These are phyloP conservation scores for Mycocentrospora acerina DNA, from an alignment of 2,329 filamentous ascomycete species.

Conservation along the genomic window DNA sequence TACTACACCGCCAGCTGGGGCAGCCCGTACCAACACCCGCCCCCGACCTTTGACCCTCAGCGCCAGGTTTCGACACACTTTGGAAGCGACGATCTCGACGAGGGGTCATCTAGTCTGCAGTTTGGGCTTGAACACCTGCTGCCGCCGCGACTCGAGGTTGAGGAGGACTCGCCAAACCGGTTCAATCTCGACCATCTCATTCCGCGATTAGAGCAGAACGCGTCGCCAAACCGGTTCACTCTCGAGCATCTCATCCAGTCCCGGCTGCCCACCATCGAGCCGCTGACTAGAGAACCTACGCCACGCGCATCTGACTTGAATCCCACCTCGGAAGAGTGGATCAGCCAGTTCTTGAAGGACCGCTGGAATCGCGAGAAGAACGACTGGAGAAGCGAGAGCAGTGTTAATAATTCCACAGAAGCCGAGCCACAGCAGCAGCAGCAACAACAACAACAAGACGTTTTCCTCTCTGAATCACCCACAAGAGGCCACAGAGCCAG, in stretches of 20 bases:
- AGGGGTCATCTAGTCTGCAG: constrained; percentile 37
- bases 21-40: constrained; percentile 76
- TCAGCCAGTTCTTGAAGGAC: constrained; percentile 77
- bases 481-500: constrained; percentile 44
- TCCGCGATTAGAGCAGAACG: constrained; percentile 33
- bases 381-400: constrained; percentile 79
- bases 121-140: constrained; percentile 45
- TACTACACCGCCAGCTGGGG: constrained; percentile 84
- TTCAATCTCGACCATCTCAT: constrained; percentile 45
- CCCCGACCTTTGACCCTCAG: constrained; percentile 45
- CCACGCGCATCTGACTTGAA: constrained; percentile 27
- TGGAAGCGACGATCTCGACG: constrained; percentile 43
- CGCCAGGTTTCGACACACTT: constrained; percentile 31
- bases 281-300: constrained; percentile 28
- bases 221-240: constrained; percentile 38
- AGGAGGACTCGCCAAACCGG: constrained; percentile 35
- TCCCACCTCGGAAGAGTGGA: constrained; percentile 77
- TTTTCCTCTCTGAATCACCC: constrained; percentile 22
- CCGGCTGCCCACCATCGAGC: constrained; percentile 32
- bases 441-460: constrained; percentile 17
- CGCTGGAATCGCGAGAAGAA: constrained; percentile 68
- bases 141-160: constrained; percentile 33
- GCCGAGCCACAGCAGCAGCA: constrained; percentile 22
- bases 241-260: constrained; percentile 44
- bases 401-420: constrained; percentile 68